A percentile compares a stretch with the other conserved stretches of the same genome.
These are phyloP conservation scores for Aquanectria penicillioides DNA, from an alignment of 2,329 filamentous ascomycete genomes.

Conservation along the genomic window DNA sequence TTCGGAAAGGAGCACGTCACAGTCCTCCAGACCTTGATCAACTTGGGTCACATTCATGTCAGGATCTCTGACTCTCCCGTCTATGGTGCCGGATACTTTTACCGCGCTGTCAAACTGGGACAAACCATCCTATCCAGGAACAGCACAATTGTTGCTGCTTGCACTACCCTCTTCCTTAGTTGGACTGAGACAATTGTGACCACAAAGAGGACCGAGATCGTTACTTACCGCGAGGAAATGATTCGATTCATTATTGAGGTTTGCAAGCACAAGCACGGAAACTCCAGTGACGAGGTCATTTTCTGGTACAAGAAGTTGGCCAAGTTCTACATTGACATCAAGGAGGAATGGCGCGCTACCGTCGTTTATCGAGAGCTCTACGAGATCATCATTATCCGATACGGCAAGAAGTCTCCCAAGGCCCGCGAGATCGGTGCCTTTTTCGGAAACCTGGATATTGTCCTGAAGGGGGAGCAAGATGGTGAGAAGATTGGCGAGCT, in stretches of 20 bases:
- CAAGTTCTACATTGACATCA: conserved; percentile 49
- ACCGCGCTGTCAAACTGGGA: conserved; percentile 47
- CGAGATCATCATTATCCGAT: conserved; percentile 45
- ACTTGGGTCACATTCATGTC: conserved; percentile 47
- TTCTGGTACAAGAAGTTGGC: conserved; percentile 49
- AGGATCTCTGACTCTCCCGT: conserved; percentile 32
- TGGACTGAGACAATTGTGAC: conserved; percentile 48
- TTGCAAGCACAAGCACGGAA: conserved; percentile 47
- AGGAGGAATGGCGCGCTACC: conserved; percentile 47
- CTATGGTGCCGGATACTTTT: conserved; percentile 47
- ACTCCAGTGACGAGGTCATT: conserved; percentile 48
- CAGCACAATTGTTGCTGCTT: conserved; percentile 46
- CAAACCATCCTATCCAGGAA: conserved; percentile 45
- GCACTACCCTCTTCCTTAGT: conserved; percentile 48
- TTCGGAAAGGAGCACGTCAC: conserved; percentile 48
- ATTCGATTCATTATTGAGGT: conserved; percentile 51
- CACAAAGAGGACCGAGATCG: conserved; percentile 47
- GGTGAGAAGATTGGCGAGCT: conserved; percentile 43
- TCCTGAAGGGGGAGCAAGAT: conserved; percentile 41
- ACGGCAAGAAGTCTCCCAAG: conserved; percentile 45
- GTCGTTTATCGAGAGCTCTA: conserved; percentile 47
- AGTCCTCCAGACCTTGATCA: conserved; percentile 50
- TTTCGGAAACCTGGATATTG: conserved; percentile 48
- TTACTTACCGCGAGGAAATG: conserved; percentile 50
- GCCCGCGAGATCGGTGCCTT: conserved; percentile 44